phyloP scores from a whole-genome alignment of 1,139 yeast species.

The Debaryomyces fabryi region DNA sequence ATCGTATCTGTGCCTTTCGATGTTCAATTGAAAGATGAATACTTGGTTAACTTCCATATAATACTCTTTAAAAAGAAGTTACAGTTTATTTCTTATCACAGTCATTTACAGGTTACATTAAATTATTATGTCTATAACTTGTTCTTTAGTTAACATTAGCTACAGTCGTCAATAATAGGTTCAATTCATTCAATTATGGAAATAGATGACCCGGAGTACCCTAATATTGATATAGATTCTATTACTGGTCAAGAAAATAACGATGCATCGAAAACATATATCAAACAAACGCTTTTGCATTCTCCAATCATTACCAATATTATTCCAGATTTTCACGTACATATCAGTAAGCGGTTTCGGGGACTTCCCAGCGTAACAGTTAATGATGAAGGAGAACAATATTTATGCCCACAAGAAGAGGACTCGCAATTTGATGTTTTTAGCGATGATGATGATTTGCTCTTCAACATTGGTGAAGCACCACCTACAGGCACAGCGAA shows the following conservation, averaged over 20 bases:
- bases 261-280: conserved; percentile 14
- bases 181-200: conserved; percentile 9
- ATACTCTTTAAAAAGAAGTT: neutral
- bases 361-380: conserved; percentile 38
- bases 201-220: conserved; percentile 13
- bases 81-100: conserved; percentile 7
- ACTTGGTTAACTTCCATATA: neutral
- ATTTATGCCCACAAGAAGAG: conserved; percentile 36
- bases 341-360: conserved; percentile 33
- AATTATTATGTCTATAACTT: neutral
- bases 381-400: conserved; percentile 45
- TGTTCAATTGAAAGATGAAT: neutral
- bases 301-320: conserved; percentile 42
- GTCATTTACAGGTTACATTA: conserved; percentile 1
- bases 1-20: neutral
- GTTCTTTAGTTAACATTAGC: neutral
- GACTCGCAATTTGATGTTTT: conserved; percentile 46
- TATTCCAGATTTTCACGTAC: conserved; percentile 36
- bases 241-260: conserved; percentile 7
- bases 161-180: neutral
- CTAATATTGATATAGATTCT: conserved; percentile 14
- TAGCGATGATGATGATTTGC: conserved; percentile 34
- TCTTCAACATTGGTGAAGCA: conserved; percentile 10
- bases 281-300: conserved; percentile 39
- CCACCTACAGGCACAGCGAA: conserved; percentile 3